Base-by-base conservation (phyloP, 768 basidiomycete genomes). In the Suillus fuscotomentosus region DNA sequence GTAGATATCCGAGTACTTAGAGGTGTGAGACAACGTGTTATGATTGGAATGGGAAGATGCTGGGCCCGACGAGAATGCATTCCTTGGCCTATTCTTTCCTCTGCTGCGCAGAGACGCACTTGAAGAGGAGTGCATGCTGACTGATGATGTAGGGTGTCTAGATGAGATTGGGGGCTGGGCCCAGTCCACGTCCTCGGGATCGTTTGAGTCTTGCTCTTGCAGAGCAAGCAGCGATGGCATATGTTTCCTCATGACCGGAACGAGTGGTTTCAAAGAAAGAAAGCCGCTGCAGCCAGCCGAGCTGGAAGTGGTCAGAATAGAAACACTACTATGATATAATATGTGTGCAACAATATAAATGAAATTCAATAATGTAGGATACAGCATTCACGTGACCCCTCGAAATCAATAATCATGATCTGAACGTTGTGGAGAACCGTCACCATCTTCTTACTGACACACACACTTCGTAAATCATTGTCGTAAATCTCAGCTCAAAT, bases 151-250 rank as follows among this genome's bases (percentile, higher is more conserved):
- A 67, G 15, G 72, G 60, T 68, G 68, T 54, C 70, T 72, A 53
- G 70, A 60, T 76, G 73, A 61, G 72, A 80, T 53, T 72, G 70
- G 61, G 63, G 78, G 74, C 63, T 78, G 74, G 15, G 80, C 78
- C 76, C 83, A 83, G 63, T 81, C 77, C 27, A 76, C 81, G 42
- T 84, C 82, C 63, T 84, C 82, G 50, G 82, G 81, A 62, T 81
- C 80, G 66, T 85, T 83, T 2, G 76, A 75, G 62, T 83, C 86
- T 39, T 84, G 81, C 66, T 86, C 86, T 38, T 82, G 82, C 68
- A 88, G 88, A 17, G 90, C 78, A 73, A 86, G 91, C 38, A 92
- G 79, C 3, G 86, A 87, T 53, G 91, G 88, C 27, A 83, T 85
- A 73, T 90, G 91, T 69, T 86, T 78, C 66, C 61, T 62, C 61